A percentile compares a stretch with the other conserved stretches of the same genome.
phyloP scores from a whole-genome alignment of 352 stramenopile genomes.

The Aphanomyces stellatus region DNA sequence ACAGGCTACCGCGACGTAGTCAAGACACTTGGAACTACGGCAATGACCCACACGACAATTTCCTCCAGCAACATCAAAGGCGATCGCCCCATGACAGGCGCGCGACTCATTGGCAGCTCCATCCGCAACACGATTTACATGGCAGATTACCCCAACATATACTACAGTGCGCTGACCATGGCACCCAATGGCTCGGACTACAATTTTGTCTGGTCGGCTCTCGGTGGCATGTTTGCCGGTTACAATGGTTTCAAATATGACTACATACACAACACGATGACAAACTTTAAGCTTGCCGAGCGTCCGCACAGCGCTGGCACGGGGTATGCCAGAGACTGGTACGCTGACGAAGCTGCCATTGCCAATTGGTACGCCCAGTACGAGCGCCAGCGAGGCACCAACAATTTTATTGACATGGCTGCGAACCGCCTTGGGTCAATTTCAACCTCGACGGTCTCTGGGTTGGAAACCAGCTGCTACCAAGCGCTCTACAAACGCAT shows the following conservation, averaged over 20 bases:
- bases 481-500: neutral
- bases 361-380: slow-evolving; percentile 22
- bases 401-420: neutral
- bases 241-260: slow-evolving; percentile 30
- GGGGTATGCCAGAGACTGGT: slow-evolving; percentile 23
- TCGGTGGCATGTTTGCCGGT: slow-evolving; percentile 27
- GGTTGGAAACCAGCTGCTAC: neutral
- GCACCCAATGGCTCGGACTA: neutral
- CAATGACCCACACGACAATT: neutral
- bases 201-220: neutral
- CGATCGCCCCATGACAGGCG: neutral
- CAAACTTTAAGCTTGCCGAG: slow-evolving; percentile 28
- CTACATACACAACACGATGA: slow-evolving; percentile 31
- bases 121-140: neutral
- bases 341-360: slow-evolving; percentile 27
- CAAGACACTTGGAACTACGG: neutral
- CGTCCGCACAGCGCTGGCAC: neutral
- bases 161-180: neutral
- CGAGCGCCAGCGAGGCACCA: neutral
- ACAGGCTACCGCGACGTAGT: neutral
- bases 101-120: neutral
- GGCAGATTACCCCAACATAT: neutral
- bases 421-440: neutral
- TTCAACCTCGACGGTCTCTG: neutral
- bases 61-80: neutral